Conservation (phyloP, 1,284 basidiomycete species). For the Cystobasidium slooffiae region DNA sequence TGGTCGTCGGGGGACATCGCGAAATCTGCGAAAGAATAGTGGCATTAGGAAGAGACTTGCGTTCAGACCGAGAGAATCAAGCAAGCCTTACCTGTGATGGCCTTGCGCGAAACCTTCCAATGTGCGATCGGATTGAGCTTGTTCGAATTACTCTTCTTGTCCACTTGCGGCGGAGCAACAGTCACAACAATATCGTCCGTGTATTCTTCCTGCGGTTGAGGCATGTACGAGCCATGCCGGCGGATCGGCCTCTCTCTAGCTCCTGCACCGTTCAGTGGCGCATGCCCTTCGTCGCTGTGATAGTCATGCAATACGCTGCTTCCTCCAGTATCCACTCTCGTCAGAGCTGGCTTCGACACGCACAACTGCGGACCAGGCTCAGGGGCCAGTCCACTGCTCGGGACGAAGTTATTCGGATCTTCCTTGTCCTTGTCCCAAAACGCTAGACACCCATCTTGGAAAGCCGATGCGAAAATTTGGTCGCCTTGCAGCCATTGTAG, state of each 20-base stretch:
- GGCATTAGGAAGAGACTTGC: not conserved
- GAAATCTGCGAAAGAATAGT: constrained; percentile 13
- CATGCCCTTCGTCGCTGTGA: constrained; percentile 20
- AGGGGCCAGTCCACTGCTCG: constrained; percentile 22
- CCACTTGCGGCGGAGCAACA: constrained; percentile 62
- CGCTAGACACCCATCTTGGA: constrained; percentile 84
- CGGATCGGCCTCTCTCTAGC: constrained; percentile 66
- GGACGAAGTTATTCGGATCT: constrained; percentile 59
- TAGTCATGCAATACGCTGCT: constrained; percentile 15
- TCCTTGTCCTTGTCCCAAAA: constrained; percentile 88
- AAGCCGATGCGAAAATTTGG: constrained; percentile 78
- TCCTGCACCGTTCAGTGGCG: constrained; percentile 50
- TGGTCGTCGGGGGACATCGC: constrained; percentile 35
- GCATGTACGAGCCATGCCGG: constrained; percentile 25
- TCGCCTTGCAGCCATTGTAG: constrained; percentile 38
- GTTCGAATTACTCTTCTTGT: constrained; percentile 68
- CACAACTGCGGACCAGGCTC: not conserved
- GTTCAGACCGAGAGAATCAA: not conserved
- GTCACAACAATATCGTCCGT: constrained; percentile 76
- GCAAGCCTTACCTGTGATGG: constrained; percentile 68
- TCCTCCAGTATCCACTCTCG: constrained; percentile 8
- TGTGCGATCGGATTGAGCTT: constrained; percentile 82
- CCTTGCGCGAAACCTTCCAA: constrained; percentile 61
- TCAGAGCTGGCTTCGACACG: not conserved
- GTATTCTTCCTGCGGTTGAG: constrained; percentile 16